Conservation (phyloP, 2,329 filamentous ascomycete genomes). For the Arthroderma sp. region DNA sequence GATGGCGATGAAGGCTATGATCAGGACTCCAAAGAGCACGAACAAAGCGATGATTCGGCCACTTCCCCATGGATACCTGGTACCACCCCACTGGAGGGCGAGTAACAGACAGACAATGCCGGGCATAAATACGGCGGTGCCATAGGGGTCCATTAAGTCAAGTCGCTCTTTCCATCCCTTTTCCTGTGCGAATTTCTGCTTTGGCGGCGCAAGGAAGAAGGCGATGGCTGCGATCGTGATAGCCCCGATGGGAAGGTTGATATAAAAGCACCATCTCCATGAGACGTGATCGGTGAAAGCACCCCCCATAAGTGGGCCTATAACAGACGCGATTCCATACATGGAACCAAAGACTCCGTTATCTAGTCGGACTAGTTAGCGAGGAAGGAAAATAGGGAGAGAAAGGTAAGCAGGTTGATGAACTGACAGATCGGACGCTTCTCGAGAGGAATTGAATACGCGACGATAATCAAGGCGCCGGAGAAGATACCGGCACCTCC, state of each 20-base stretch:
- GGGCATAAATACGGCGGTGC: conserved; percentile 33
- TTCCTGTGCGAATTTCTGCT: conserved; percentile 13
- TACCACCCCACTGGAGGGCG: conserved; percentile 36
- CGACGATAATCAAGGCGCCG: conserved; percentile 21
- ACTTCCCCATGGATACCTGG: conserved; percentile 32
- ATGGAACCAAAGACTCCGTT: conserved; percentile 11
- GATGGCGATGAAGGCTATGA: conserved; percentile 27
- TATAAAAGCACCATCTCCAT: conserved; percentile 35
- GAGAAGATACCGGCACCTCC: conserved; percentile 27
- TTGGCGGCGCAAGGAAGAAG: conserved; percentile 19
- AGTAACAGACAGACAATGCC: conserved; percentile 36
- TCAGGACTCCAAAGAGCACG: conserved; percentile 38
- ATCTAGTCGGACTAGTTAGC: conserved; percentile 10
- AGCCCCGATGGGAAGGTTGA: conserved; percentile 24
- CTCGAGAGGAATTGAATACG: conserved; percentile 9
- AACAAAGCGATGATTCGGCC: conserved; percentile 36
- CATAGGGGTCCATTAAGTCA: conserved; percentile 28
- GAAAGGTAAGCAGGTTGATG: conserved; percentile 19
- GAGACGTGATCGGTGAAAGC: conserved; percentile 30
- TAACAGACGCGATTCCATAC: conserved; percentile 12
- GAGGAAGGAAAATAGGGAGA: conserved; percentile 27
- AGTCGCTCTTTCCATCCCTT: conserved; percentile 15
- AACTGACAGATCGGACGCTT: conserved; percentile 10
- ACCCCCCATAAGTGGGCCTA: conserved; percentile 22
- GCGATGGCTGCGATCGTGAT: conserved; percentile 17